Base-by-base conservation (phyloP, 305 asterid genomes). In the Euphrasia arctica region DNA sequence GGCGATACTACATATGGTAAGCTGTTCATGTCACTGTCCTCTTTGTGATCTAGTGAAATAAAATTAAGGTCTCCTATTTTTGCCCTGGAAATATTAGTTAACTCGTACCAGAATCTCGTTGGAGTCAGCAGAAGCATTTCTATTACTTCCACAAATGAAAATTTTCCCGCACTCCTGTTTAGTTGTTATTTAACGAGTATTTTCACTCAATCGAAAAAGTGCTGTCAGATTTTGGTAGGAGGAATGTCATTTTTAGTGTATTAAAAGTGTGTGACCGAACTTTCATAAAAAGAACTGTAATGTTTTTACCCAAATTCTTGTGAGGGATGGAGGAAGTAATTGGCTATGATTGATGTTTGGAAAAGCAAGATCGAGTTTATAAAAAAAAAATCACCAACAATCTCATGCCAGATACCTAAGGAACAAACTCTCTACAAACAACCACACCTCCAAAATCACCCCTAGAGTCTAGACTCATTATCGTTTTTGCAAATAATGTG, bases 1-100 rank as follows among this genome's bases (percentile, higher is more conserved):
- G 81, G 41, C 74, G 78, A 60, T 85, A 77, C 78, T 91, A 91
- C 67, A 82, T 89, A 74, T 91, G 98, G 98, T 85, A 54, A 83
- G 83, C 31, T 55, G 29, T 52, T 50, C 11, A 36, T 54, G 50
- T 43, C 65, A 59, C 62, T 39, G 42, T n/a, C 39, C 22, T 51
- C 29, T 32, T 50, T 31, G 14, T 47, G 22, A 67, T 31, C 48
- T 50, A 9, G 5, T 62, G 51, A 22, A 25, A 54, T 31, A 10
- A 42, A 66, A 63, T 55, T 55, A 10, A 6, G 13, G 18, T 13
- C 18, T 12, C 52, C 2, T 47, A 10, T 47, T n/a, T 3, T 47
- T 47, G 52, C 52, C 52, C 52, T n/a, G 14, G 15, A 47, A 47
- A 12, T 13, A 48, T 18, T 48, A 48, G 52, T 48, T 48, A 1